These are phyloP conservation scores for Hirsutella rhossiliensis DNA, from an alignment of 2,329 filamentous ascomycete species.

Conservation along the genomic window DNA sequence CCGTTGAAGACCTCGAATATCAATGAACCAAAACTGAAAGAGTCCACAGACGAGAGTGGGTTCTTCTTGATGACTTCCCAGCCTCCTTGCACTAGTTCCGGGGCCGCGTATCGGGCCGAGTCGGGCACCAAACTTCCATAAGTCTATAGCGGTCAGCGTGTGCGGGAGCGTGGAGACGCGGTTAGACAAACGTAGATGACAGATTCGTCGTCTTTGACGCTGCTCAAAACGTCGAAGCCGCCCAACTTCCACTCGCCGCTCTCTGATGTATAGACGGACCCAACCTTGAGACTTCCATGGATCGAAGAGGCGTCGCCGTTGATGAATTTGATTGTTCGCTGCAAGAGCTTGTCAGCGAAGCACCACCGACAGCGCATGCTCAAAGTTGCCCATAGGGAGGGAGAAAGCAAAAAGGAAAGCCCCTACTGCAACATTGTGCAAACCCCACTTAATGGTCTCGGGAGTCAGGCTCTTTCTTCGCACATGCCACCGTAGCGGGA, in stretches of 20 bases:
- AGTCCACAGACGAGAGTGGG: slow-evolving; percentile 70
- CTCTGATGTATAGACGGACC: slow-evolving; percentile 85
- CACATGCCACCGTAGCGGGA: slow-evolving; percentile 80
- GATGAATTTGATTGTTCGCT: slow-evolving; percentile 91
- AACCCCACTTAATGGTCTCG: slow-evolving; percentile 94
- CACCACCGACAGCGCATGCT: neutral
- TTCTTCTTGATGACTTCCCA: slow-evolving; percentile 85
- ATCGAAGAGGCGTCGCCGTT: slow-evolving; percentile 88
- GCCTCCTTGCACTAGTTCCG: slow-evolving; percentile 74
- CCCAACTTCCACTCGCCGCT: slow-evolving; percentile 97
- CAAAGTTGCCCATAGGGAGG: too few relatives aligned
- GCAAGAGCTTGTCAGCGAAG: slow-evolving; percentile 9
- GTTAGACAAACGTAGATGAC: slow-evolving; percentile 60
- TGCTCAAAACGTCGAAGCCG: slow-evolving; percentile 88
- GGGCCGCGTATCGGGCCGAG: slow-evolving; percentile 70
- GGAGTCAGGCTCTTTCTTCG: slow-evolving; percentile 77
- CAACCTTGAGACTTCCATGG: slow-evolving; percentile 74
- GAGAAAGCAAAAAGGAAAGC: too few relatives aligned
- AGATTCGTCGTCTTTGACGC: slow-evolving; percentile 89
- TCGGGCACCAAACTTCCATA: slow-evolving; percentile 84
- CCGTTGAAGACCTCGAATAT: slow-evolving; percentile 91
- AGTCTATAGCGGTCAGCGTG: slow-evolving; percentile 35
- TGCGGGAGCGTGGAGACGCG: neutral
- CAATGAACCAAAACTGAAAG: slow-evolving; percentile 74
- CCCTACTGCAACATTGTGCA: slow-evolving; percentile 70